Evolutionary conservation across 2,329 filamentous ascomycete genomes (phyloP).

Genomic region (Ophiocordyceps camponoti-leonardi): DNA sequence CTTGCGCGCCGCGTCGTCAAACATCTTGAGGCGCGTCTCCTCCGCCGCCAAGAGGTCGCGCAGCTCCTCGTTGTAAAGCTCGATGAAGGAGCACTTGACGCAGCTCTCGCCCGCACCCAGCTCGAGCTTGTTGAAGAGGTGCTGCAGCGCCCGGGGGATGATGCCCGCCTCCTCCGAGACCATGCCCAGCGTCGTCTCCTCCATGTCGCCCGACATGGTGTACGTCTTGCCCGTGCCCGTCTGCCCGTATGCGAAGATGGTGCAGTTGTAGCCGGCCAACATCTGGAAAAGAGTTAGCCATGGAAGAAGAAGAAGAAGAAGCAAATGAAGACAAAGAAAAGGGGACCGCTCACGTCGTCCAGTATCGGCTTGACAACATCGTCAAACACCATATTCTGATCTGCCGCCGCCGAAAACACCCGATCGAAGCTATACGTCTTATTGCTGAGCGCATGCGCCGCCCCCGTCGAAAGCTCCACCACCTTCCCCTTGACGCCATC

Average conservation of each 20-base stretch:
- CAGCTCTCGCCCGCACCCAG: slow-evolving; percentile 63
- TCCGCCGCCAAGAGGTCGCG: slow-evolving; percentile 75
- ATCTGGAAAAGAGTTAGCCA: slow-evolving; percentile 38
- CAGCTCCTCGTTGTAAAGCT: slow-evolving; percentile 94
- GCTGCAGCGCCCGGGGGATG: slow-evolving; percentile 77
- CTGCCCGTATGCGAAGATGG: slow-evolving; percentile 96
- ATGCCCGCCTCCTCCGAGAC: slow-evolving; percentile 87
- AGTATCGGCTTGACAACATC: slow-evolving; percentile 88
- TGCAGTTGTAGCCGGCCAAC: slow-evolving; percentile 89
- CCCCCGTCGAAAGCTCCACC: slow-evolving; percentile 85
- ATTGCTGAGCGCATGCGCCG: slow-evolving; percentile 76
- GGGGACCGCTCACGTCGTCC: slow-evolving; percentile 51
- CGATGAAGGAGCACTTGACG: slow-evolving; percentile 96
- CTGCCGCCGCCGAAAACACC: slow-evolving; percentile 87
- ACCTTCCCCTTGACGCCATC: slow-evolving; percentile 75
- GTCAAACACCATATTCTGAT: slow-evolving; percentile 87
- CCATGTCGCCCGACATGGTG: slow-evolving; percentile 98
- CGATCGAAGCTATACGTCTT: slow-evolving; percentile 96
- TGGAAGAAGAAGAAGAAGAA: background rate
- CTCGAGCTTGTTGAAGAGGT: slow-evolving; percentile 73
- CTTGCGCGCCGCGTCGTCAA: slow-evolving; percentile 73
- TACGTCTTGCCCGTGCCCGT: slow-evolving; percentile 98
- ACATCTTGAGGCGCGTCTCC: slow-evolving; percentile 88
- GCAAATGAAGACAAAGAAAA: background rate
- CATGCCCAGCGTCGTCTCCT: slow-evolving; percentile 57